A percentile compares a stretch with the other conserved stretches of the same genome.
Conservation (phyloP, 805 yeast genomes). For the Candida anglica region DNA sequence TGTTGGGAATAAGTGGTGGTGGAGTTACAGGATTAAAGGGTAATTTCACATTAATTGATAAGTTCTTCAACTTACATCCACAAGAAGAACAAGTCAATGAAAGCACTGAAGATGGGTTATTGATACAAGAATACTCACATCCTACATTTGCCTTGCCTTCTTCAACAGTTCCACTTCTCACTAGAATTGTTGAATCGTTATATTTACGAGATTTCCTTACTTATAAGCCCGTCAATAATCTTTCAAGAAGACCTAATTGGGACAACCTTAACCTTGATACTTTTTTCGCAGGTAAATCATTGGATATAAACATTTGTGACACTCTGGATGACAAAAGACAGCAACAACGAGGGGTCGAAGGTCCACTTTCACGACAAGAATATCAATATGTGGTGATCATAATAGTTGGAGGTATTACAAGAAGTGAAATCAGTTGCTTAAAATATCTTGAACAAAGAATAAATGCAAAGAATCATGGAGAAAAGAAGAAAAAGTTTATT, state of each 20-base stretch:
- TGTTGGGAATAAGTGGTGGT: constrained; percentile 29
- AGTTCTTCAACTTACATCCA: constrained; percentile 50
- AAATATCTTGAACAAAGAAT: constrained; percentile 52
- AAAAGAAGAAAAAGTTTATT: constrained; percentile 29
- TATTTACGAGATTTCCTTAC: constrained; percentile 51
- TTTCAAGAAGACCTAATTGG: constrained; percentile 41
- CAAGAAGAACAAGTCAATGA: constrained; percentile 9
- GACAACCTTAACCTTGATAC: constrained; percentile 36
- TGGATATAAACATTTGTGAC: constrained; percentile 33
- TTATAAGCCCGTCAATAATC: constrained; percentile 35
- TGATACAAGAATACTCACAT: constrained; percentile 36
- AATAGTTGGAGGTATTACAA: constrained; percentile 80
- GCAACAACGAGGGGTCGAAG: constrained; percentile 4
- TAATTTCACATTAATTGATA: constrained; percentile 34
- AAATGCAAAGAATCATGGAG: constrained; percentile 4
- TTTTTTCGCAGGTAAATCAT: constrained; percentile 38
- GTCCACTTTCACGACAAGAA: background rate
- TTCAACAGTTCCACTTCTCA: constrained; percentile 65
- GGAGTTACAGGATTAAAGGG: constrained; percentile 22
- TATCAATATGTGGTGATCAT: constrained; percentile 42
- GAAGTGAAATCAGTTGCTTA: constrained; percentile 76
- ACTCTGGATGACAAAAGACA: constrained; percentile 15
- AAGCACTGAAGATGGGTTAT: constrained; percentile 3
- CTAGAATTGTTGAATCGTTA: constrained; percentile 67
- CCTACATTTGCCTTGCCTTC: constrained; percentile 74